Base-by-base conservation (phyloP, 805 yeast genomes). In the Wilhelminamyces savonicus region DNA sequence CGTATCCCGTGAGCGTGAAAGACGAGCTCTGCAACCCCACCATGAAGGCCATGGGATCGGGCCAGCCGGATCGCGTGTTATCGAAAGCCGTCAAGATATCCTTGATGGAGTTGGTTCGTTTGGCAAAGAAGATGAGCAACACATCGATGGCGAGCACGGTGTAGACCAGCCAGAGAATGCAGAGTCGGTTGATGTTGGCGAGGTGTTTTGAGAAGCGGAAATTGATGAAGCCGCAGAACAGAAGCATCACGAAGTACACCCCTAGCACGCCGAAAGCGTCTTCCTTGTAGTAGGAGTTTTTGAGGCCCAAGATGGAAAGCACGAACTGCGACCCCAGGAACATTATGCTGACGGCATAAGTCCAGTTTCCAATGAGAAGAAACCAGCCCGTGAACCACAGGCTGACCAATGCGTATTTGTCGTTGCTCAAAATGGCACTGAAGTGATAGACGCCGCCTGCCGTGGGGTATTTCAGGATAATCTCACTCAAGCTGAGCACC, bases 301-400 rank as follows among this genome's bases (percentile, higher is more conserved):
- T 64, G 39, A 82, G 60, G 1, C 87, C 82, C 34, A 81, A 66
- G 13, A 82, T 68, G 2, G 84, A 74, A 5, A 82, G 59, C 11
- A 82, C 70, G 43, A 82, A 75, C 48, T 81, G 87, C 1, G 88
- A 71, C 2, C 90, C 92, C 3, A 84, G 79, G 53, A 78, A 82
- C 14, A 83, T 68, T 30, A 80, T 78, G 35, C 84, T 75, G 4
- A 80, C 74, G 34, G 82, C 74, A 71, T 79, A 81, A 2, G 85
- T 71, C 84, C 86, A 77, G 47, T 80, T 82, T 0, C 92, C 92
- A 16, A 82, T 63, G 13, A 82, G 58, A 30, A 81, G 56, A 37
- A 76, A 71, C 82, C 88, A 82, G 0, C 92, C 92, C 0, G 85
- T 79, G 44, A 71, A 75, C 90, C 90, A 82, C 3, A 86, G 76